These are phyloP conservation scores for Theobroma cacao DNA, from an alignment of 345 rosid genomes.

Conservation along the genomic window DNA sequence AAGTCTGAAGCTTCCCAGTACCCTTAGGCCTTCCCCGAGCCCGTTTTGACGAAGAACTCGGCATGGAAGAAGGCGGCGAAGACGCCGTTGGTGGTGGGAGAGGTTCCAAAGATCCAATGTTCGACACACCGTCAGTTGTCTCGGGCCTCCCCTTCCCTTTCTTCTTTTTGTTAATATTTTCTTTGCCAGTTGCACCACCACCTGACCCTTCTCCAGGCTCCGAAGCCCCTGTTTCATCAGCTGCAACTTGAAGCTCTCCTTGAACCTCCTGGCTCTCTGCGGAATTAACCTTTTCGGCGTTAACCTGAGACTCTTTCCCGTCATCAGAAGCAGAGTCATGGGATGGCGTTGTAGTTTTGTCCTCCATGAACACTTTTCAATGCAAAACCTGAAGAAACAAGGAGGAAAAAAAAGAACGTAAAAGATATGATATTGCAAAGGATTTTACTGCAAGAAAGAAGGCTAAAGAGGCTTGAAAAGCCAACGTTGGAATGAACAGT, in stretches of 20 bases:
- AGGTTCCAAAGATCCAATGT: not conserved
- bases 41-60: not conserved
- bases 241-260: too few relatives aligned
- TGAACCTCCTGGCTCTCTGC: not conserved
- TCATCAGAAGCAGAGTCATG: not conserved
- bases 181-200: not conserved
- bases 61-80: too few relatives aligned
- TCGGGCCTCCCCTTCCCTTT: not conserved
- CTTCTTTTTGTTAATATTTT: not conserved
- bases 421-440: not conserved
- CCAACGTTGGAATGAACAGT: not conserved
- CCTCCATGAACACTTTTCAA: not conserved
- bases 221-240: not conserved
- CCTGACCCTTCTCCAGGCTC: not conserved
- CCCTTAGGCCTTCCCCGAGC: conserved; percentile 7
- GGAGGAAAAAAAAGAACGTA: not conserved
- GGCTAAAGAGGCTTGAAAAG: not conserved
- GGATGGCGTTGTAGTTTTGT: not conserved
- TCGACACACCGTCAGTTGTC: not conserved
- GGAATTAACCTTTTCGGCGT: not conserved
- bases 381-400: not conserved
- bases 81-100: not conserved
- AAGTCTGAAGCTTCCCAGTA: not conserved
- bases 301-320: not conserved
- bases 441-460: not conserved